Base-by-base conservation (phyloP, 2,329 filamentous ascomycete genomes). In the Sphaceloma murrayae region DNA sequence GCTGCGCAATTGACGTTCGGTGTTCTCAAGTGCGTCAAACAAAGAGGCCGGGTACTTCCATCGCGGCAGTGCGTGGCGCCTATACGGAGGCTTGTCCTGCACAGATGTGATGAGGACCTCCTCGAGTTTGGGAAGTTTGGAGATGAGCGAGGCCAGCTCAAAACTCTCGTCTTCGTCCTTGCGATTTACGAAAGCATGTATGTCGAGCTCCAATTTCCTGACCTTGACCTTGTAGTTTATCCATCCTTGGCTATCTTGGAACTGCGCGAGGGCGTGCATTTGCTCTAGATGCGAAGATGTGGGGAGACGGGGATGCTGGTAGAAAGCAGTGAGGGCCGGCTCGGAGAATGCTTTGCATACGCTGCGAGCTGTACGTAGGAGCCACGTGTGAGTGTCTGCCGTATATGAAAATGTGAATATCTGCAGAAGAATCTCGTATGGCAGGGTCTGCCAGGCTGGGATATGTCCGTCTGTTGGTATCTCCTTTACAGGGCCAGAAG, bases 101-200 rank as follows among this genome's bases (percentile, higher is more conserved):
- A 72, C 73, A 52, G 88, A 82, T 50, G 79, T 80, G 11, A 94
- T 70, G 46, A 86, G 76, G 22, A 95, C 62, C 38, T 80, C 73
- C 42, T 73, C 72, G 11, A 94, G 67, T 36, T 77, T 77, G 0
- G 80, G 79, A 4, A 86, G 70, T 34, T 74, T 69, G 30, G 69
- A 67, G 14, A 93, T 66, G 39, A 94, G 61, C 18, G 67, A 62
- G 29, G 65, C 58, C 14, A 84, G 57, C 48, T 78, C 70, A 46
- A 79, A 66, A 16, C 74, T 17, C 14, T 44, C 46, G 8, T 42
- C 33, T 11, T 46, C 42, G 9, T 43, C 43, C 10, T 46, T 45
- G n/a, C 42, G 42, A 36, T 45, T 45, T 11, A 36, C 45, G n/a
- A 48, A 30, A 14, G 29, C 30, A 5, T 29, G 19, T 8, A 81